These are phyloP conservation scores for Dictyostelium firmibasis DNA, from an alignment of 78 protist genomes.

Conservation along the genomic window DNA sequence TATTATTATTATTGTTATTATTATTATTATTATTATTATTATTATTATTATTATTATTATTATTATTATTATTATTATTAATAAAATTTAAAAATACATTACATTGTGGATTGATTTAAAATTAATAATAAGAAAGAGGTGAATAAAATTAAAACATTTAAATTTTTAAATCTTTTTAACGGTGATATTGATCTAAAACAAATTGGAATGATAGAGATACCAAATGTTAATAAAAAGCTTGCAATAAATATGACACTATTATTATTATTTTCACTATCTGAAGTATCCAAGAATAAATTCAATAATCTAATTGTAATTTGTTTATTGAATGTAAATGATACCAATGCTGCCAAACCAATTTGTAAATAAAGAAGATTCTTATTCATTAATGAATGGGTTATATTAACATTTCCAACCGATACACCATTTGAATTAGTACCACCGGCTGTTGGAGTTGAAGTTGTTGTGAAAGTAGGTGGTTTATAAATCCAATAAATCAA, in stretches of 20 bases:
- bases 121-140: not conserved
- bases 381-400: not conserved
- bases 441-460: not conserved
- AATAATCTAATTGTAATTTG: not conserved
- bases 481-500: not conserved
- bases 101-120: constrained; percentile 8
- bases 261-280: not conserved
- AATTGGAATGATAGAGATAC: not conserved
- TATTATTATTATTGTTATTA: no score
- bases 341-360: not conserved
- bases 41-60: no score
- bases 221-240: constrained; percentile 15
- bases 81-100: not conserved
- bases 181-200: constrained; percentile 2
- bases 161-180: not conserved
- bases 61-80: no score
- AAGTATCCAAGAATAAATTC: not conserved
- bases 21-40: no score
- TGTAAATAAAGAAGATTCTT: not conserved
- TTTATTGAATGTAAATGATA: not conserved
- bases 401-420: not conserved
- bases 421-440: not conserved
- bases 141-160: not conserved
- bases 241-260: not conserved
- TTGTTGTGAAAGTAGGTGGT: not conserved